Base-by-base conservation (phyloP, 306 rosid species). In the Quercus berberidifolia region DNA sequence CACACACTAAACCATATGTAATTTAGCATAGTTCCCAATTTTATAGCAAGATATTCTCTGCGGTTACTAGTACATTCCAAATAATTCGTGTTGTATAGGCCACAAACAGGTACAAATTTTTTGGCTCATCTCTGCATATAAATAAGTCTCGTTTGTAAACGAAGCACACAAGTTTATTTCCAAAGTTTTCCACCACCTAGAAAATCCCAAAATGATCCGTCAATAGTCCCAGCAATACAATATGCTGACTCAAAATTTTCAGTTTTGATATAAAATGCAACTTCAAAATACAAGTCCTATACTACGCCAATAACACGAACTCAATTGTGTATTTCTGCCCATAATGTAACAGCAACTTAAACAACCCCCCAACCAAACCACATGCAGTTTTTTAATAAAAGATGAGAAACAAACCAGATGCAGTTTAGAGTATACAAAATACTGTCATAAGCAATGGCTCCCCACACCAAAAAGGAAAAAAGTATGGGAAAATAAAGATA, bases 371-470 rank as follows among this genome's bases (percentile, higher is more conserved):
- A 4, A 31, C 35, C 35, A 31, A 31, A 31, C 6, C 35, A 31
- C 6, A 31, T 31, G 35, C 35, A 5, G 35, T 31, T 31, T 4
- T 5, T 31, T 31, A 31, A 31, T 31, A 5, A 31, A 31, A 31
- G 6, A 31, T 31, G 1, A 31, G 6, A 31, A 31, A 31, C 76
- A 46, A 76, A 78, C 35, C 68, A 31, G 41, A 49, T 76, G 28
- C 60, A 70, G 80, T 52, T 19, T 76, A 58, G 82, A 60, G 63
- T 43, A 62, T 72, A 72, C 56, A 76, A 78, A 77, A 28, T 28
- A 28, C 28, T 28, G 19, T 63, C 69, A 26, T 6, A 15, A 28
- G 15, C 65, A 25, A 23, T 57, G 18, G 28, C 5, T 23, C 63
- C 28, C 26, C 7, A 57, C 21, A 41, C 49, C 20, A 20, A 57